Base-by-base conservation (phyloP, 306 rosid species). In the Cucumis cinereus region DNA sequence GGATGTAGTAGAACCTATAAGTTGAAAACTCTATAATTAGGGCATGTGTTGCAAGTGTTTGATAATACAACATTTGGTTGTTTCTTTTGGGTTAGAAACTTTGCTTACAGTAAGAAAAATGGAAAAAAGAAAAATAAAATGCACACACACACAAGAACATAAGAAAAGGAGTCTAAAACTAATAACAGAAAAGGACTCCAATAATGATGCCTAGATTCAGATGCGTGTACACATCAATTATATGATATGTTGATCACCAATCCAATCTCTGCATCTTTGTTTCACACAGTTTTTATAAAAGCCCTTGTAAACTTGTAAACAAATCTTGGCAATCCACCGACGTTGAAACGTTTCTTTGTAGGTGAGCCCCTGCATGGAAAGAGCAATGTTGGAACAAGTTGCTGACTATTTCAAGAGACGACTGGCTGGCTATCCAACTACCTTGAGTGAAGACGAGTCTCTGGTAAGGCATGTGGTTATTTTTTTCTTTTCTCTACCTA, bases 301-400 rank as follows among this genome's bases (percentile, higher is more conserved):
- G 33, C 24, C 3, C 53, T 69, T 45, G 56, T 69, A 3, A 69
- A 23, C 57, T 49, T 16, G 3, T 45, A 9, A 71, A 71, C n/a
- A 1, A 49, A 23, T 23, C 9, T 71, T 0, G 75, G 41, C 2
- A 49, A 47, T 49, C 36, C 74, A 22, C 75, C 57, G 7, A 68
- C 13, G 36, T 15, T 68, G 70, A 76, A 66, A 66, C 56, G 43
- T 69, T 79, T 82, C 33, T 60, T 66, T 63, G 53, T 82, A 94
- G 99, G 88, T 84, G 79, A 92, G 99, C 80, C 92, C 96, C 43
- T 94, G 99, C 82, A 90, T 89, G 99, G 99, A 94, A 83, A 83
- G 89, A 68, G 99, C 97, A 12, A 94, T 90, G 55, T 77, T 94
- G 85, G 97, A 89, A 81, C 99, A 94, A 85, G 90, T 92, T 81